Percentiles rank a stretch among this genome's conserved stretches.
These are phyloP conservation scores for Carallia brachiata DNA, from an alignment of 345 rosid species.

Conservation along the genomic window DNA sequence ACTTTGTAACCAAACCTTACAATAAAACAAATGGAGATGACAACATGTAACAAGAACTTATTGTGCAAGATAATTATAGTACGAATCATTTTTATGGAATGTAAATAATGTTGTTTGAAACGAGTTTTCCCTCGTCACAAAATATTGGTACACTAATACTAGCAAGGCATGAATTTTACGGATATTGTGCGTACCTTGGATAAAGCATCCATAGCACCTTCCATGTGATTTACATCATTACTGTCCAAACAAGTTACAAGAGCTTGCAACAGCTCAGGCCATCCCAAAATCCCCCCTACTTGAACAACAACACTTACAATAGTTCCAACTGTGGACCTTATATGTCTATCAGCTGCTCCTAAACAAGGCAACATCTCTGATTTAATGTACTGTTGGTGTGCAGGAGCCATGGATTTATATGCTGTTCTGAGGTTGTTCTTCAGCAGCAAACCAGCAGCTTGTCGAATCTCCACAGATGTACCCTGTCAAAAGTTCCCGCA, in stretches of 20 bases:
- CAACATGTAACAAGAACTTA: no score
- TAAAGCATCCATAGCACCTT: slow-evolving; percentile 97
- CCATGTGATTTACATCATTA: slow-evolving; percentile 85
- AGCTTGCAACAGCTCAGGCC: slow-evolving; percentile 91
- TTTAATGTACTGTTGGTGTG: slow-evolving; percentile 66
- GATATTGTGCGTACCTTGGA: slow-evolving; percentile 61
- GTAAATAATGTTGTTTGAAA: no score
- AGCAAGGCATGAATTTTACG: not conserved
- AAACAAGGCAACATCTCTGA: slow-evolving; percentile 80
- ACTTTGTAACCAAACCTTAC: no score
- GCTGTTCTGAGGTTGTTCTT: slow-evolving; percentile 82
- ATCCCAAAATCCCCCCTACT: slow-evolving; percentile 61
- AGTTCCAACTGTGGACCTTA: slow-evolving; percentile 89
- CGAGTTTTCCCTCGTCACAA: not conserved
- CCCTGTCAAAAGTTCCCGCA: slow-evolving; percentile 44
- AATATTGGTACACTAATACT: not conserved
- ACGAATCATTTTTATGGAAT: no score
- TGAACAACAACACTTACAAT: slow-evolving; percentile 77
- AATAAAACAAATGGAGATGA: no score
- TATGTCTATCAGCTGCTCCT: slow-evolving; percentile 84
- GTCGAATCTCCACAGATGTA: slow-evolving; percentile 80
- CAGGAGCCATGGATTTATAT: slow-evolving; percentile 56
- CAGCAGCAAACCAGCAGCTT: slow-evolving; percentile 93
- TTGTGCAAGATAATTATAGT: no score
- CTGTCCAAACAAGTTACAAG: slow-evolving; percentile 81